Percentiles rank a stretch among this genome's conserved stretches.
Evolutionary conservation across 768 basidiomycete genomes (phyloP).

Genomic region (Auricularia heimuer): DNA sequence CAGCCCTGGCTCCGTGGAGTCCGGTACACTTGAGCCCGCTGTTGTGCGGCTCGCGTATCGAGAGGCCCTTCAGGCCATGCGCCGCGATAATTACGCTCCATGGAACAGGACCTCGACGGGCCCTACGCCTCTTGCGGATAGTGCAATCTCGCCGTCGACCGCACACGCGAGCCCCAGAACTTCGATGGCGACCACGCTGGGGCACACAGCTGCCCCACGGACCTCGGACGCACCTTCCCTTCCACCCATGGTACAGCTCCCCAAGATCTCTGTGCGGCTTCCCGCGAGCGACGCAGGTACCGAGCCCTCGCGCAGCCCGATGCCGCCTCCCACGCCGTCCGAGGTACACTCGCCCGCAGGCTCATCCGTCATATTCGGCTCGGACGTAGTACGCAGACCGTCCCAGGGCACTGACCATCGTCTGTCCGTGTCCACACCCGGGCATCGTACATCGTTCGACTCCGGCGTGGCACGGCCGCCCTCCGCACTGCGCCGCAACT

Average conservation of each 20-base stretch:
- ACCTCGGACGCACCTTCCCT: neutral
- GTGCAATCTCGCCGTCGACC: neutral
- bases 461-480: neutral
- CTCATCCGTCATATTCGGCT: neutral
- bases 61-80: neutral
- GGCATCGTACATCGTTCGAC: neutral
- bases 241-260: neutral
- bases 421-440: neutral
- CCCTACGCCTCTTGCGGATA: no score
- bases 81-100: neutral
- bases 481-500: neutral
- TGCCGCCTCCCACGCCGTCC: neutral
- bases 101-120: neutral
- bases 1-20: neutral
- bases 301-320: neutral
- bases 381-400: neutral
- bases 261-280: neutral
- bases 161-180: neutral
- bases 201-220: neutral
- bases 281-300: neutral
- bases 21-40: neutral
- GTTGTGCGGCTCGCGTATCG: neutral
- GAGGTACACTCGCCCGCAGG: neutral
- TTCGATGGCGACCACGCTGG: neutral
- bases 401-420: neutral